Conservation (phyloP, 148 eudicot genomes). For the Hydrangea macrophylla region DNA sequence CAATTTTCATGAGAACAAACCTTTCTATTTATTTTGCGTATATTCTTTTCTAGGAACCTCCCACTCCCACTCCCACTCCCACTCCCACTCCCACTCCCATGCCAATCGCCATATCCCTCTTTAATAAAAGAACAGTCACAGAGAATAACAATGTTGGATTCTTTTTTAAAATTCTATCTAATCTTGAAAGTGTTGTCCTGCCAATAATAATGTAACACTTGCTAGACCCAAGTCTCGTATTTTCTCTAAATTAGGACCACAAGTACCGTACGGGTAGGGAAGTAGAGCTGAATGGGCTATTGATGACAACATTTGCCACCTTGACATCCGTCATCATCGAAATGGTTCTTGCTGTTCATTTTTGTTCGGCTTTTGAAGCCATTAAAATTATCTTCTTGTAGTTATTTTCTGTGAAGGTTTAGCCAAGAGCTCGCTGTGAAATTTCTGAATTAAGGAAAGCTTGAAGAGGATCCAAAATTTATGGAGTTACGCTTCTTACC, state of each 20-base stretch:
- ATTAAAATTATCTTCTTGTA: neutral
- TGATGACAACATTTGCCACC: neutral
- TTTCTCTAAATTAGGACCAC: constrained; percentile 6
- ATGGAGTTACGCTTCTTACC: neutral
- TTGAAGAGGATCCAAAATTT: constrained; percentile 7
- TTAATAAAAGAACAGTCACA: neutral
- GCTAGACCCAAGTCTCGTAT: neutral
- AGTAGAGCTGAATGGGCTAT: neutral
- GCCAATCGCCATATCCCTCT: neutral
- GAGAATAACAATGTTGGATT: neutral
- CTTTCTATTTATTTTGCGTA: neutral
- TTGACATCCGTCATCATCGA: constrained; percentile 14
- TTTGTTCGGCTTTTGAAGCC: constrained; percentile 1
- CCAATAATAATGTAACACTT: neutral
- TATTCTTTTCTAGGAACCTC: neutral
- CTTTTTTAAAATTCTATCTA: constrained; percentile 2
- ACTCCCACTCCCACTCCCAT: too few relatives aligned
- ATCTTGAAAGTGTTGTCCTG: neutral
- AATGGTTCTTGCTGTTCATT: neutral
- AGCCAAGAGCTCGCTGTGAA: neutral
- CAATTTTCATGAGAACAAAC: neutral
- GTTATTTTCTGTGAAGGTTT: neutral
- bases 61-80: too few relatives aligned
- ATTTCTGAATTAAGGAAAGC: neutral
- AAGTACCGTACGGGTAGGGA: neutral